phyloP scores from a whole-genome alignment of 1,284 basidiomycete genomes.

The Ceratobasidium sp. region DNA sequence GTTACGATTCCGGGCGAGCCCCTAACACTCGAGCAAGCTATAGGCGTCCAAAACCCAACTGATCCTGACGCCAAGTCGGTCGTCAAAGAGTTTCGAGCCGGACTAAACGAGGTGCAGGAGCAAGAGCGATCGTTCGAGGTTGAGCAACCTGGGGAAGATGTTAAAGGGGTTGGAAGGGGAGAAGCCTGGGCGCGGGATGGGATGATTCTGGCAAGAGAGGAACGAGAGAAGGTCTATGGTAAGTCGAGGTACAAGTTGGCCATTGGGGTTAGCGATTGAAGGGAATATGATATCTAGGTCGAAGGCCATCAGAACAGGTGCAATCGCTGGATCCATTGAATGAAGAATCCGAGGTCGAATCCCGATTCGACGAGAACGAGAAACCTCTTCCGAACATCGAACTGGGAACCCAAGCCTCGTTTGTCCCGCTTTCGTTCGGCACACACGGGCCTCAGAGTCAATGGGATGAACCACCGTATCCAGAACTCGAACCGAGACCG shows the following conservation, averaged over 20 bases:
- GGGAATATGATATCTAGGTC: neutral
- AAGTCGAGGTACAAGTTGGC: neutral
- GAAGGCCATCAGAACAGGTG: neutral
- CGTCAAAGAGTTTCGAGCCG: slow-evolving; percentile 4
- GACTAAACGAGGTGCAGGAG: neutral
- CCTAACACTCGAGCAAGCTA: slow-evolving; percentile 18
- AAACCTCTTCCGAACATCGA: neutral
- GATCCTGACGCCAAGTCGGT: neutral
- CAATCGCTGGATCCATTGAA: neutral
- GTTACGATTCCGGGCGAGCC: slow-evolving; percentile 30
- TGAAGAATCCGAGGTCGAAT: neutral
- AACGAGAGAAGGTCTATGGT: slow-evolving; percentile 2
- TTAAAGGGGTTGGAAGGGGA: neutral
- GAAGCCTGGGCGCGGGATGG: neutral
- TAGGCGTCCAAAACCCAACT: neutral
- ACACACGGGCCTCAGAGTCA: neutral
- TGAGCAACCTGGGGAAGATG: neutral
- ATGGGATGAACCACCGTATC: neutral
- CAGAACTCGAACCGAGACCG: neutral
- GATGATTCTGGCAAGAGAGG: slow-evolving; percentile 16
- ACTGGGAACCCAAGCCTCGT: slow-evolving; percentile 7
- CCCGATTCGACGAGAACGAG: neutral
- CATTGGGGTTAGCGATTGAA: neutral
- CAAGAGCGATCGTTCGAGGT: neutral
- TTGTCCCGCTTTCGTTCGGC: slow-evolving; percentile 15